These are phyloP conservation scores for Collybia mongolica DNA, from an alignment of 768 basidiomycete genomes.

Conservation along the genomic window DNA sequence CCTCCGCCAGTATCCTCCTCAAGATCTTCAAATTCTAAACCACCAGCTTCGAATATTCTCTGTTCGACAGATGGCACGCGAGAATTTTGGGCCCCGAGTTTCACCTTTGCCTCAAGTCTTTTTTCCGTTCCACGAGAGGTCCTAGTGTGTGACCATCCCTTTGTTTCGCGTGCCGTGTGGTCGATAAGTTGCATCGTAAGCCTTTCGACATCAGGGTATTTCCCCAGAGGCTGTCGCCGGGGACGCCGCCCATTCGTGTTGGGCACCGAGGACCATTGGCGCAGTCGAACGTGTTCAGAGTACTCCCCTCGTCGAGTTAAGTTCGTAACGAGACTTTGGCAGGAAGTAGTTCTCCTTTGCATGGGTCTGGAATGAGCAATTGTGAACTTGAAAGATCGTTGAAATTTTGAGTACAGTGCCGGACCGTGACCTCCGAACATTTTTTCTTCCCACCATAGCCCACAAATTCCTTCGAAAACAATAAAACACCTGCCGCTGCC, in stretches of 20 bases:
- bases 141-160: constrained; percentile 35
- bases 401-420: constrained; percentile 8
- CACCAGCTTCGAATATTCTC: constrained; percentile 10
- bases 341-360: constrained; percentile 9
- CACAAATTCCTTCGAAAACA: not conserved
- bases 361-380: not conserved
- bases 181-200: constrained; percentile 24
- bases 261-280: not conserved
- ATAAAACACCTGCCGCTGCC: not conserved
- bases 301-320: not conserved
- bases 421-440: constrained; percentile 15
- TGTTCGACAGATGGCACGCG: constrained; percentile 14
- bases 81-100: constrained; percentile 1
- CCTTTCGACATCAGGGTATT: not conserved
- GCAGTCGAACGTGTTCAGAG: not conserved
- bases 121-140: constrained; percentile 38
- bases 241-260: too few species aligned
- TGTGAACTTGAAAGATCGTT: not conserved
- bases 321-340: not conserved
- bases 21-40: constrained; percentile 7
- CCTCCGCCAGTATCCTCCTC: constrained; percentile 16
- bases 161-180: constrained; percentile 23
- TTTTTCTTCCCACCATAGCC: not conserved
- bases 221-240: too few species aligned
- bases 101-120: constrained; percentile 22